Conservation (phyloP, 495 filamentous ascomycete genomes). For the Achaetomiella virescens region DNA sequence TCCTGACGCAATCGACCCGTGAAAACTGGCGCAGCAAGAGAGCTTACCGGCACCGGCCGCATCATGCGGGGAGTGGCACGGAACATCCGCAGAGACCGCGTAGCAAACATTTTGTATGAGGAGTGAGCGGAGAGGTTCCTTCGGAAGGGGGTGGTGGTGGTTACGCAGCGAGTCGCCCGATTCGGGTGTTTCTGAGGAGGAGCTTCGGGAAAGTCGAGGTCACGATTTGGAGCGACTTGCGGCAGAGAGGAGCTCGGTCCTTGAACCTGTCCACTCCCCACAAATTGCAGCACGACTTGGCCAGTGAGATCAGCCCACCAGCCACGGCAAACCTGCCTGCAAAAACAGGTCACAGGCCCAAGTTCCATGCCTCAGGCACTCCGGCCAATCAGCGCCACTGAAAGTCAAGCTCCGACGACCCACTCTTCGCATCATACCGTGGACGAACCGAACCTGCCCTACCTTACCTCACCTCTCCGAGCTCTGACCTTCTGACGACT, state of each 20-base stretch:
- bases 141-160: constrained; percentile 6
- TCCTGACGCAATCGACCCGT: constrained; percentile 20
- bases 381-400: constrained; percentile 5
- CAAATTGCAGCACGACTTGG: constrained; percentile 4
- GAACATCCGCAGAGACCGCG: constrained; percentile 49
- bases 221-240: constrained; percentile 5
- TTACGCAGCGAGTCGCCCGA: constrained; percentile 5
- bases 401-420: neutral
- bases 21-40: constrained; percentile 8
- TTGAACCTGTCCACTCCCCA: neutral
- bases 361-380: constrained; percentile 19
- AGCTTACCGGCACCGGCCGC: constrained; percentile 72
- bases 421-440: constrained; percentile 2
- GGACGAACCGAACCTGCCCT: constrained; percentile 5
- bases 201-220: constrained; percentile 13
- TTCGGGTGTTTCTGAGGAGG: constrained; percentile 9
- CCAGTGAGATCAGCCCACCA: constrained; percentile 22
- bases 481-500: constrained; percentile 12
- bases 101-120: constrained; percentile 58
- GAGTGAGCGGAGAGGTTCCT: constrained; percentile 30
- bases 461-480: constrained; percentile 13
- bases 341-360: constrained; percentile 5
- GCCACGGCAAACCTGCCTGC: neutral
- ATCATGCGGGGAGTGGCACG: constrained; percentile 59
- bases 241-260: constrained; percentile 18